Evolutionary conservation across 2,329 filamentous ascomycete genomes (phyloP).

Genomic region (Diaporthe destruens): DNA sequence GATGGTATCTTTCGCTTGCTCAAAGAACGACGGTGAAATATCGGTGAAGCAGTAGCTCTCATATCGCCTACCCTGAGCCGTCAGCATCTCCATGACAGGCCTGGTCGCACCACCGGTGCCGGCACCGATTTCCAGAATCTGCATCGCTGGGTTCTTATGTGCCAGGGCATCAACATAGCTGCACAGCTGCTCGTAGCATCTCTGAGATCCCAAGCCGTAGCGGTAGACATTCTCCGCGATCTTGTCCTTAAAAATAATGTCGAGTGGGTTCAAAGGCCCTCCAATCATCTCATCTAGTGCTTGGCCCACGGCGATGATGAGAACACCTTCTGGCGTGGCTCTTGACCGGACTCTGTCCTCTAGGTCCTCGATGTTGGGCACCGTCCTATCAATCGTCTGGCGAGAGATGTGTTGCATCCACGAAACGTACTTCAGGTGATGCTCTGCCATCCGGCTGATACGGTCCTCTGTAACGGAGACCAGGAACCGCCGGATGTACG

Average conservation of each 20-base stretch:
- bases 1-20: conserved; percentile 46
- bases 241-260: conserved; percentile 48
- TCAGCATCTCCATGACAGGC: conserved; percentile 44
- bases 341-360: conserved; percentile 37
- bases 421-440: conserved; percentile 39
- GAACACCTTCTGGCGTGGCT: conserved; percentile 43
- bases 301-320: conserved; percentile 45
- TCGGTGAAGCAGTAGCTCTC: conserved; percentile 54
- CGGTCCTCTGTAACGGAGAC: conserved; percentile 12
- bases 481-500: conserved; percentile 41
- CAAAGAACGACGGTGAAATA: conserved; percentile 55
- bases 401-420: conserved; percentile 41
- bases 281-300: conserved; percentile 46
- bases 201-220: conserved; percentile 43
- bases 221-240: conserved; percentile 46
- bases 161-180: conserved; percentile 45
- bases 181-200: conserved; percentile 42
- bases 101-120: conserved; percentile 52
- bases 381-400: not conserved
- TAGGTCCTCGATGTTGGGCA: conserved; percentile 31
- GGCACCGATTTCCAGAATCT: conserved; percentile 54
- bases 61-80: conserved; percentile 41
- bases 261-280: conserved; percentile 47
- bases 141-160: conserved; percentile 50
- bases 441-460: conserved; percentile 39